Evolutionary conservation across 2,329 filamentous ascomycete species (phyloP).

Genomic region (Podosphaera xanthii): DNA sequence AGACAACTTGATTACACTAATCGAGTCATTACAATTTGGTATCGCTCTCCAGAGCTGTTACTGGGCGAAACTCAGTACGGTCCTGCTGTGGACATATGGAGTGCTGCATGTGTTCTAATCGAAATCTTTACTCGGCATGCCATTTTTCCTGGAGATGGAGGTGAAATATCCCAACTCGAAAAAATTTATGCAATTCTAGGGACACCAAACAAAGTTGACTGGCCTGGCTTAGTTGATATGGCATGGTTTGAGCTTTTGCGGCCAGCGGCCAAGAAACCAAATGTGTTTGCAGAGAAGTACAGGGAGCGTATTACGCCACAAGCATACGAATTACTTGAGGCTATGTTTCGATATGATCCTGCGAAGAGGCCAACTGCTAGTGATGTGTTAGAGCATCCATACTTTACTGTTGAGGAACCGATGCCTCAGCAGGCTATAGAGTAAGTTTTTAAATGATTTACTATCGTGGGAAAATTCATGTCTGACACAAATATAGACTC

Average conservation of each 20-base stretch:
- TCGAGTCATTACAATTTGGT: conserved; percentile 97
- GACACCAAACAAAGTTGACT: conserved; percentile 62
- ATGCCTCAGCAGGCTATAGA: conserved; percentile 55
- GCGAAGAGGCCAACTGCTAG: conserved; percentile 60
- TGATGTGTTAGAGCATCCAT: conserved; percentile 65
- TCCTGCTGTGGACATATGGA: conserved; percentile 86
- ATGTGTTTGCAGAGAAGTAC: conserved; percentile 66
- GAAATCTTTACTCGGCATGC: conserved; percentile 89
- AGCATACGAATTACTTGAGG: conserved; percentile 59
- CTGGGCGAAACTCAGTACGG: conserved; percentile 80
- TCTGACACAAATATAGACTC: conserved; percentile 24
- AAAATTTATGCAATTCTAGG: conserved; percentile 90
- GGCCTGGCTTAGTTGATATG: conserved; percentile 82
- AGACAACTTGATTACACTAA: conserved; percentile 92
- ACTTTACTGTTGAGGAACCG: conserved; percentile 71
- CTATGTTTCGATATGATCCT: conserved; percentile 83
- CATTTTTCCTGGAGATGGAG: conserved; percentile 86
- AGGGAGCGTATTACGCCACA: conserved; percentile 51
- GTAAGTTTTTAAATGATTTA: conserved; percentile 26
- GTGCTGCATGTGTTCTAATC: conserved; percentile 84
- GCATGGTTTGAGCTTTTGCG: conserved; percentile 89
- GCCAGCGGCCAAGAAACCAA: conserved; percentile 48
- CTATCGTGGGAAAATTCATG: neutral
- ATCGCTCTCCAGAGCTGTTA: conserved; percentile 72
- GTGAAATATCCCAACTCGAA: conserved; percentile 87